These are phyloP conservation scores for Dalbergia cochinchinensis DNA, from an alignment of 306 rosid genomes.

Conservation along the genomic window DNA sequence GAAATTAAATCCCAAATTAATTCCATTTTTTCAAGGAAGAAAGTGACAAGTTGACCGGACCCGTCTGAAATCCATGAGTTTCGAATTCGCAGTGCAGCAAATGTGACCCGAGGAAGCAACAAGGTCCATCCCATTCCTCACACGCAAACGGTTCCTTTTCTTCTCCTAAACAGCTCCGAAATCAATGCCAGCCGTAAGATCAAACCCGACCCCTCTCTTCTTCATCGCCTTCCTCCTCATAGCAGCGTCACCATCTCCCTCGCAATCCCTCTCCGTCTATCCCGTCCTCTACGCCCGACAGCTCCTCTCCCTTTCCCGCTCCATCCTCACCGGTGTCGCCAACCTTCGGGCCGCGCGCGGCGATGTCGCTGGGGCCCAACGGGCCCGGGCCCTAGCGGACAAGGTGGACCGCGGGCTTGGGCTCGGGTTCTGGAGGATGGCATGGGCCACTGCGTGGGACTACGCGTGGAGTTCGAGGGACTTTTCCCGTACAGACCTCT, in stretches of 20 bases:
- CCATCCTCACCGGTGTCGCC: constrained; percentile 74
- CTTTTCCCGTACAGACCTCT: constrained; percentile 66
- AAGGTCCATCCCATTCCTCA: no score
- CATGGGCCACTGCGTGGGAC: no score
- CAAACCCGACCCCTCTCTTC: constrained; percentile 39
- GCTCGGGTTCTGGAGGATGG: no score
- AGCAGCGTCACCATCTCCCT: constrained; percentile 50
- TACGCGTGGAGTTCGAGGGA: no score
- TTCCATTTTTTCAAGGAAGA: no score
- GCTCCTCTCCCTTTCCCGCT: constrained; percentile 69
- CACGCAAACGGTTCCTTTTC: neutral
- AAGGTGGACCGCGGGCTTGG: no score
- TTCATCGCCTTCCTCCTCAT: constrained; percentile 48
- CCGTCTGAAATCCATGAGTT: no score
- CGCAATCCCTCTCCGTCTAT: constrained; percentile 60
- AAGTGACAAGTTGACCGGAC: no score
- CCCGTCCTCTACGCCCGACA: constrained; percentile 55
- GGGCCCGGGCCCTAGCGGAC: constrained; percentile 62
- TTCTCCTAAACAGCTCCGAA: neutral
- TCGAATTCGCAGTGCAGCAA: no score
- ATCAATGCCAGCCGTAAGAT: constrained; percentile 60
- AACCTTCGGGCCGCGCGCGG: constrained; percentile 80
- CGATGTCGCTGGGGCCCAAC: constrained; percentile 66
- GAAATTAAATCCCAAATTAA: no score
- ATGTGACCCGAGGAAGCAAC: no score